Evolutionary conservation across 2,329 filamentous ascomycete species (phyloP).

Genomic region (Aspergillus costaricaensis): DNA sequence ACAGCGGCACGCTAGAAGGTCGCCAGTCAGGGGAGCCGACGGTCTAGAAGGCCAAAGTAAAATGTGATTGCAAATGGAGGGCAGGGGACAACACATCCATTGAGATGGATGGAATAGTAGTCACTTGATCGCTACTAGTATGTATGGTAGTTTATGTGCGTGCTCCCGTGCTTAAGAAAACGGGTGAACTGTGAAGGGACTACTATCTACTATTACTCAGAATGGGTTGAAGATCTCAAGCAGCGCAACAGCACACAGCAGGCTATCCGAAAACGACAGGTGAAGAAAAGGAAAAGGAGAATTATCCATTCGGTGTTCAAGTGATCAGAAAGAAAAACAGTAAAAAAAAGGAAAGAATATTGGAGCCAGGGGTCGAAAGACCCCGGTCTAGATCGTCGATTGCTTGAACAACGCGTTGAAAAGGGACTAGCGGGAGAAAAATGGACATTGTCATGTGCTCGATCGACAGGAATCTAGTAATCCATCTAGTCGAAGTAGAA

Average conservation of each 20-base stretch:
- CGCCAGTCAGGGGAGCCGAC: slow-evolving; percentile 1
- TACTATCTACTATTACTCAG: too few species aligned
- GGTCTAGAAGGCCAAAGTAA: neutral
- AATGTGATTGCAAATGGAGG: neutral
- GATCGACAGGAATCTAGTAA: slow-evolving; percentile 18
- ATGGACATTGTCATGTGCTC: slow-evolving; percentile 23
- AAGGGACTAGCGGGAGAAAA: slow-evolving; percentile 20
- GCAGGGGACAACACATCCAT: neutral
- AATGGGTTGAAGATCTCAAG: too few species aligned
- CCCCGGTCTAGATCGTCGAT: slow-evolving; percentile 15
- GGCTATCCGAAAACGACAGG: neutral
- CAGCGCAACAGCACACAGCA: too few species aligned
- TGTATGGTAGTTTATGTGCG: neutral
- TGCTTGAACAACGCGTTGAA: slow-evolving; percentile 9
- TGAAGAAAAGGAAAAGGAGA: neutral
- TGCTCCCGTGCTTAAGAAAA: neutral
- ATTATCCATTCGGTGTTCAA: slow-evolving; percentile 8
- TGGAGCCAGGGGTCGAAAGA: slow-evolving; percentile 15
- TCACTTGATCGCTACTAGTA: neutral
- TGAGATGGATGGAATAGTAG: neutral
- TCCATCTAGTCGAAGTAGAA: neutral
- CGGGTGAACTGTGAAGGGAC: neutral
- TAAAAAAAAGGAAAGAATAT: slow-evolving; percentile 1
- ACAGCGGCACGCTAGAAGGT: slow-evolving; percentile 11
- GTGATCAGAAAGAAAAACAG: slow-evolving; percentile 12